Base-by-base conservation (phyloP, 1,284 basidiomycete genomes). In the Apiotrichum mycotoxinovorans region DNA sequence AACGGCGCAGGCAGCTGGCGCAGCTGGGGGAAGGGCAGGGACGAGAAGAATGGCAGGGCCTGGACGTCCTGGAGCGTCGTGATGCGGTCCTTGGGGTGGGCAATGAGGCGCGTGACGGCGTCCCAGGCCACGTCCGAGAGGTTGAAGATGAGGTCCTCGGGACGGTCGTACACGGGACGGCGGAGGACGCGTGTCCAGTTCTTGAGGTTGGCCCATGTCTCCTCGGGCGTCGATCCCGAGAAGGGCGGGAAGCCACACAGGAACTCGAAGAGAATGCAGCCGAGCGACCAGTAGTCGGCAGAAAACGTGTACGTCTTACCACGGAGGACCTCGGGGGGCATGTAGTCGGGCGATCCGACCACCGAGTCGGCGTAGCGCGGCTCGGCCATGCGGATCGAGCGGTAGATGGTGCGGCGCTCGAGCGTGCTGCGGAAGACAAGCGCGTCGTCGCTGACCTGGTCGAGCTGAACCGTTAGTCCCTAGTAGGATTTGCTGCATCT, bases 151-250 rank as follows among this genome's bases (percentile, higher is more conserved):
- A 95, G 80, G 77, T 98, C 96, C 73, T 98, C 94, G 3, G 89
- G 88, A 64, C 90, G 88, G 72, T 97, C 93, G 70, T 98, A 98
- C 65, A 96, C 89, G 1, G 96, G 96, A 61, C 96, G 79, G 22
- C 88, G 82, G 4, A 99, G 82, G 3, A 94, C 91, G 66, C 89
- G 89, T 25, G 87, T 84, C 96, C 96, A 99, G 75, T 97, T 98
- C 79, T 98, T 98, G 66, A 99, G 80, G 76, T 98, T 98, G 22
- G 92, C 92, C 93, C 96, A 99, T 0, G 96, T 99, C 78, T 99
- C 96, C 69, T 99, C 95, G 0, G 94, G 89, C 0, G 88, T 92
- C 43, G 88, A 85, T 15, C 96, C 96, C 52, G 90, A 95, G 80
- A 98, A 99, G 0, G 96, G 96, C 12, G 96, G 96, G 80, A 97